Conservation (phyloP, 139 green algal genomes). For the Zygnema cylindricum region DNA sequence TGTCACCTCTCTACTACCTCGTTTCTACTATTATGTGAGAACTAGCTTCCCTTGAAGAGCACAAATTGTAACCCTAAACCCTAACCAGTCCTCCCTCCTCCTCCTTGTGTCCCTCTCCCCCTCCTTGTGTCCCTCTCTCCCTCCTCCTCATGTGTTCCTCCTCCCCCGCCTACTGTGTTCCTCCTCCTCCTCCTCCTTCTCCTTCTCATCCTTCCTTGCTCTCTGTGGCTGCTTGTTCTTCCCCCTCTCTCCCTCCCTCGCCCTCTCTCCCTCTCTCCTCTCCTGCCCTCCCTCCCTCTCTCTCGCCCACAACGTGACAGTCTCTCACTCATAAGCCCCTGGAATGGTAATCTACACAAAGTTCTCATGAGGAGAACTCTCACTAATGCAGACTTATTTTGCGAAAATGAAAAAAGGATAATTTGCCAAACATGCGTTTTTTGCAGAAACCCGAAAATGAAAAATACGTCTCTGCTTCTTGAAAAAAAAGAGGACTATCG, state of each 20-base stretch:
- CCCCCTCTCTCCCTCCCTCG: background rate
- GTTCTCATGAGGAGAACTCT: too few relatives aligned
- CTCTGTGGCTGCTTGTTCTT: background rate
- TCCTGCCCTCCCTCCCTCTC: background rate
- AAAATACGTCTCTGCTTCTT: too few relatives aligned
- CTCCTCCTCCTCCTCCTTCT: background rate
- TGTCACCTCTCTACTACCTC: background rate
- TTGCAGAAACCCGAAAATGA: too few relatives aligned
- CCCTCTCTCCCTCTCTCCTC: background rate
- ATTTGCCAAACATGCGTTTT: too few relatives aligned
- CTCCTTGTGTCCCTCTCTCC: background rate
- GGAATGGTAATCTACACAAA: too few relatives aligned
- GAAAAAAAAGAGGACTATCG: too few relatives aligned
- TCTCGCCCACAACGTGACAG: too few relatives aligned
- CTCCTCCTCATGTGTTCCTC: background rate
- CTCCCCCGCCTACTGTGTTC: background rate
- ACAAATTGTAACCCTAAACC: background rate
- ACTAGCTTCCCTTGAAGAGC: background rate
- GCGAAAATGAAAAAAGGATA: too few relatives aligned
- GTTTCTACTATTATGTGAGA: background rate
- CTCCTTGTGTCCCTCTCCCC: background rate
- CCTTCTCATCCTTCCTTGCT: background rate
- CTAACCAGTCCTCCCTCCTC: constrained; percentile 1
- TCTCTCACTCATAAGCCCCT: too few relatives aligned
- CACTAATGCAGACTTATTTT: too few relatives aligned